Evolutionary conservation across 2,329 filamentous ascomycete genomes (phyloP), one percentile per base, ranked within the genome.

Genomic region (Claviceps citrina): DNA sequence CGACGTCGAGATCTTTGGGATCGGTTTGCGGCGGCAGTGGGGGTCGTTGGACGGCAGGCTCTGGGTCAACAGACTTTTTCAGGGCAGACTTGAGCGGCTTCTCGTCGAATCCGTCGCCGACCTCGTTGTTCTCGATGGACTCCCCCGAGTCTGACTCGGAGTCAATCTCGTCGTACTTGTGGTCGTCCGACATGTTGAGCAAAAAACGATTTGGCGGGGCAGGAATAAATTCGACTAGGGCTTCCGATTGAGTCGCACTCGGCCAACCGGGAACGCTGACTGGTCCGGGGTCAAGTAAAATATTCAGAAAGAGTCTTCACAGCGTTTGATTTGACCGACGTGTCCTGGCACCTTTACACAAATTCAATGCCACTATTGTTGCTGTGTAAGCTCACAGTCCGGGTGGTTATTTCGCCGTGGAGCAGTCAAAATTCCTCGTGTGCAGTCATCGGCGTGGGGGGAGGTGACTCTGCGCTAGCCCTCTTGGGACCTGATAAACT

Each of bases 21-120:
- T 98, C 84, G 49, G 91, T 93, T 69, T 98, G 91, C 52, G 86
- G 84, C 53, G 91, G 91, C 43, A 75, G 65, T 46, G 57, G 54
- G 40, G 70, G 69, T 49, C 62, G 65, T 55, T 62, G 50, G 36
- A 74, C 69, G 41, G 76, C 69, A 44, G 72, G 68, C 41, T 71
- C 66, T 44, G 71, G 66, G 30, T 65, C 71, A 41, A 58, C 56
- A 39, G 60, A 56, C 65, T 86, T 86, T 73, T 95, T 95, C 64
- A 96, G 67, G 20, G 84, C 78, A 34, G 87, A 84, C 73, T 93
- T 93, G 55, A 78, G 63, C 42, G 76, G 73, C 70, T 83, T 78
- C 53, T 78, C 69, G 40, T 76, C 70, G 36, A 62, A 49, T 45
- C 75, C 73, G 47, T 79, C 71, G 49, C 66, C 63, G 45, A 67